Evolutionary conservation across 2,329 filamentous ascomycete species (phyloP), one percentile per base, ranked within the genome.

Genomic region (Xylaria sp.): DNA sequence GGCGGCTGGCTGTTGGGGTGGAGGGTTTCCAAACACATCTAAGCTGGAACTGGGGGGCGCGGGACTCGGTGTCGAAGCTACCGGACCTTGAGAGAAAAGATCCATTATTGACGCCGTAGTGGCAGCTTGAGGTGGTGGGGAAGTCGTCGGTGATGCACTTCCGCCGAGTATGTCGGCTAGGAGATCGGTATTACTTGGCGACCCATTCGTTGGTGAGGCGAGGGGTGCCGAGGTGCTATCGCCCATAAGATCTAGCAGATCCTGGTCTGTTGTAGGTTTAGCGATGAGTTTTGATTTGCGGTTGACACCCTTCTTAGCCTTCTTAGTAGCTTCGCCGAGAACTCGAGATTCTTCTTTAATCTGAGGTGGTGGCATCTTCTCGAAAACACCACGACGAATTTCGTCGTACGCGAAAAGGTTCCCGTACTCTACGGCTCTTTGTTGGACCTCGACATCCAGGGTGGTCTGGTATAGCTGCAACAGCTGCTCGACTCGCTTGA

Each of bases 291-390:
- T 94, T 65, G 90, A 89, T 77, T 90, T 92, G 73, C 93, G 89
- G 77, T 92, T 93, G 66, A 88, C 85, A 55, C 87, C 83, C 75
- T 90, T 89, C 78, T 87, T 90, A 70, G 86, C 84, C 73, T 90
- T 87, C 78, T 89, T 90, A 1, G 88, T 84, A 0, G 93, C 90
- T 74, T 95, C 92, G 49, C 94, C 94, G 20, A 99, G 84, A 2
- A 97, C 94, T 67, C 95, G 87, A 61, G 96, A 95, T 78, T 97
- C 93, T 78, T 99, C 96, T 72, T 95, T 93, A 75, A 99, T 98
- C 79, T 98, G 95, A 9, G 96, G 96, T 1, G 96, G 89, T 7
- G 96, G 96, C 96, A 99, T 99, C 79, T 96, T 96, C 81, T 99
- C 96, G 11, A 99, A 83, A 2, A 99, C 96, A 65, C 96, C 96